Evolutionary conservation across 1,284 basidiomycete genomes (phyloP), one percentile per base, ranked within the genome.

Genomic region (Taiwanofungus camphoratus): DNA sequence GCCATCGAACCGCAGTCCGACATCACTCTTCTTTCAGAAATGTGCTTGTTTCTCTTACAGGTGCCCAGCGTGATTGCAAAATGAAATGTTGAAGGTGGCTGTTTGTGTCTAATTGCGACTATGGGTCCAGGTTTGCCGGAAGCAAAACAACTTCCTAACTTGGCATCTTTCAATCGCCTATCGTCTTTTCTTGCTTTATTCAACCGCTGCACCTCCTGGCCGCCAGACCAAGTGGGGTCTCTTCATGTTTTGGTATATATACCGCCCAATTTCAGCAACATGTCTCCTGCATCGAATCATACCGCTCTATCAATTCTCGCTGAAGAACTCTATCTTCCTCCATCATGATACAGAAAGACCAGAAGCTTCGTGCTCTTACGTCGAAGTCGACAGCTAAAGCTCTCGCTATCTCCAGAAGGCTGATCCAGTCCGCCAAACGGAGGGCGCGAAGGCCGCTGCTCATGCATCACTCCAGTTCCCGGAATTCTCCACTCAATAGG

Each of bases 361-460:
- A n/a, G n/a, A n/a, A n/a, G n/a, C n/a, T n/a, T n/a, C n/a, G n/a
- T n/a, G 24, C 24, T 22, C 8, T 41, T 16, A 24, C 19, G 16
- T 24, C 31, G 13, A 12, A 32, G 13, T 19, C 33, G 20, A 4
- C 24, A 15, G 36, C 43, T 20, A 41, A 38, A 38, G 13, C 29
- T 19, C 44, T 45, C 15, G 33, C 12, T 9, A 27, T 26, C 6
- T 45, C 47, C 7, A 26, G 47, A 16, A 13, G 31, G 5, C n/a
- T 42, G 5, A 18, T 42, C 7, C 44, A 34, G 18, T 36, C 44
- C n/a, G 44, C 44, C 12, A 49, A 42, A 26, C 26, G 22, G 5
- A 34, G 36, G 21, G 11, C 35, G 13, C 24, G 47, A 19, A 18
- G 18, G 2, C 44, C 44, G 9, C 18, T 42, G n/a, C n/a, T n/a